A percentile compares a stretch with the other conserved stretches of the same genome.
These are phyloP conservation scores for Sphaceloma murrayae DNA, from an alignment of 2,329 filamentous ascomycete species.

Conservation along the genomic window DNA sequence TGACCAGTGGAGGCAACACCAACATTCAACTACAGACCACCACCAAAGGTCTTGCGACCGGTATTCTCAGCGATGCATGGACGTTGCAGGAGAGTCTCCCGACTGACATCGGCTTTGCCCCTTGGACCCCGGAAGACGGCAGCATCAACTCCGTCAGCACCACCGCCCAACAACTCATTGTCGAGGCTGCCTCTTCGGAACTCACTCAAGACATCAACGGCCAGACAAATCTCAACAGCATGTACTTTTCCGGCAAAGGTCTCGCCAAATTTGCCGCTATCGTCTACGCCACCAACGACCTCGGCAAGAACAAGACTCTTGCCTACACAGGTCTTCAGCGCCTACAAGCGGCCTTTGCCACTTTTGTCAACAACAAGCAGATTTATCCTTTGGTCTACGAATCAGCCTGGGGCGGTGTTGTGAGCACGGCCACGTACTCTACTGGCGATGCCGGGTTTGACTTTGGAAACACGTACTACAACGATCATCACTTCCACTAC, in stretches of 20 bases:
- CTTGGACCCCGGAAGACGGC: slow-evolving; percentile 54
- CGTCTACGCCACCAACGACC: slow-evolving; percentile 40
- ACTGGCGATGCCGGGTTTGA: slow-evolving; percentile 66
- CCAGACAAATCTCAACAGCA: slow-evolving; percentile 68
- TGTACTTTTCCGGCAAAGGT: slow-evolving; percentile 79
- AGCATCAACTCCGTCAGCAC: slow-evolving; percentile 32
- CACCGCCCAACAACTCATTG: slow-evolving; percentile 40
- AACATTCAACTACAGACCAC: slow-evolving; percentile 61
- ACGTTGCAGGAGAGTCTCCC: slow-evolving; percentile 73
- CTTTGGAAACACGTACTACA: slow-evolving; percentile 85
- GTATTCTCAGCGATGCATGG: slow-evolving; percentile 63
- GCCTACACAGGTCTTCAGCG: slow-evolving; percentile 42
- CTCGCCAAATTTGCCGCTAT: slow-evolving; percentile 37
- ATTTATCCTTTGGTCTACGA: slow-evolving; percentile 47
- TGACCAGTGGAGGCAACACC: slow-evolving; percentile 45
- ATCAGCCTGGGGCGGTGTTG: slow-evolving; percentile 64
- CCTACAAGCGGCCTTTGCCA: slow-evolving; percentile 38
- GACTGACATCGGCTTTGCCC: slow-evolving; percentile 62
- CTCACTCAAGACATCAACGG: slow-evolving; percentile 63
- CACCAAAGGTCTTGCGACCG: slow-evolving; percentile 72
- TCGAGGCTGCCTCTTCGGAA: slow-evolving; percentile 56
- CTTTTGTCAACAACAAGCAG: slow-evolving; percentile 39
- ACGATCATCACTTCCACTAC: slow-evolving; percentile 55
- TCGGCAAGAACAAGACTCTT: slow-evolving; percentile 47
- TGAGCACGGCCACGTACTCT: slow-evolving; percentile 67